phyloP scores from a whole-genome alignment of 768 basidiomycete species.

The Pulveroboletus sp. region DNA sequence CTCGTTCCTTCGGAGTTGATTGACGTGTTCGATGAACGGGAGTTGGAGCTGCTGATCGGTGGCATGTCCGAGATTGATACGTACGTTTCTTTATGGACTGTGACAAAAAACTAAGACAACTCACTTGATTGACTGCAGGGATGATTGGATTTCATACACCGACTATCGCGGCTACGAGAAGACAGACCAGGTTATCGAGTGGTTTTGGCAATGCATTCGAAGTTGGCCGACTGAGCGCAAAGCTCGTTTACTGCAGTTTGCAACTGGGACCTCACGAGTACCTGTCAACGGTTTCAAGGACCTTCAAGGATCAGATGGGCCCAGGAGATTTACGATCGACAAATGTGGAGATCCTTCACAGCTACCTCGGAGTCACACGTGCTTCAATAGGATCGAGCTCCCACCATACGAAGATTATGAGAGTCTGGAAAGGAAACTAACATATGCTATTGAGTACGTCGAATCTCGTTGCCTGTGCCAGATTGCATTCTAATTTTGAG shows the following conservation, averaged over 20 bases:
- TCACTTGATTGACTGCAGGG: conserved; percentile 36
- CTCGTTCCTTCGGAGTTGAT: conserved; percentile 80
- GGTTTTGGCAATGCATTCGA: conserved; percentile 94
- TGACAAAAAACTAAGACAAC: neutral
- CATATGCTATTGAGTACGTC: conserved; percentile 77
- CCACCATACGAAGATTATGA: conserved; percentile 89
- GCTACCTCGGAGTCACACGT: conserved; percentile 87
- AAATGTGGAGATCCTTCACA: conserved; percentile 88
- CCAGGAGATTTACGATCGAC: conserved; percentile 90
- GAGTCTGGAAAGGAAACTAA: conserved; percentile 79
- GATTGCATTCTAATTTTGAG: conserved; percentile 7
- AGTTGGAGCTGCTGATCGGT: conserved; percentile 84
- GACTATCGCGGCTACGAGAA: conserved; percentile 88
- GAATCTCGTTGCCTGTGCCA: neutral
- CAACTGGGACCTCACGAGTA: conserved; percentile 78
- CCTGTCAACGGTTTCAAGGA: conserved; percentile 96
- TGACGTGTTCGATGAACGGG: conserved; percentile 87
- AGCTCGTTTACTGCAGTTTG: conserved; percentile 82
- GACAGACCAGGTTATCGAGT: conserved; percentile 84
- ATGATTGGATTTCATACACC: conserved; percentile 92
- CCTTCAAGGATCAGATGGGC: conserved; percentile 89
- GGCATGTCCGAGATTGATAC: conserved; percentile 93
- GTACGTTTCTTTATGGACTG: conserved; percentile 33
- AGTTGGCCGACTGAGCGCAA: conserved; percentile 90
- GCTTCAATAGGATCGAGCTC: conserved; percentile 86